Conservation (phyloP, 2,329 filamentous ascomycete genomes). For the Raffaelea arxii region DNA sequence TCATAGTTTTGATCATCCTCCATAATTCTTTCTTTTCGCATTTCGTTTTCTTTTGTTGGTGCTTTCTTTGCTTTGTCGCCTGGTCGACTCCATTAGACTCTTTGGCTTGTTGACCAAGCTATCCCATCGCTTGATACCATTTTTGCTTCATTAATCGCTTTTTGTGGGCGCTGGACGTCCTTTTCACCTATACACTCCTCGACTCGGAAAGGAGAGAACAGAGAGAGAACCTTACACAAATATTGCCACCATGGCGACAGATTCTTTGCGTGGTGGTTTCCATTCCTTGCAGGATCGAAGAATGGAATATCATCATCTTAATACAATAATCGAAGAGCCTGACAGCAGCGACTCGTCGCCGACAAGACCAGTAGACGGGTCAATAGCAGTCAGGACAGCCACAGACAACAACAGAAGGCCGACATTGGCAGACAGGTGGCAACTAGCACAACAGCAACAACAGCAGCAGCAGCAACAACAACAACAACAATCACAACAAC, state of each 20-base stretch:
- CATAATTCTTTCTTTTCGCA: conserved; percentile 4
- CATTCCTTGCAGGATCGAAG: conserved; percentile 49
- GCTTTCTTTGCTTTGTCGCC: conserved; percentile 15
- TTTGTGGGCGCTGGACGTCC: not conserved
- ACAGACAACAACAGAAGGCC: not conserved
- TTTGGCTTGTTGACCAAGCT: conserved; percentile 1
- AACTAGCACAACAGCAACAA: not conserved
- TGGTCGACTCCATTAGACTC: not conserved
- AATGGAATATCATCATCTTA: conserved; percentile 39
- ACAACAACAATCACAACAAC: not conserved
- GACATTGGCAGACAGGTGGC: too few species aligned
- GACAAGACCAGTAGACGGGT: not conserved
- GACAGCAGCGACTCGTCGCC: conserved; percentile 11
- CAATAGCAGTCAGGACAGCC: not conserved
- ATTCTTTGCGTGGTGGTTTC: conserved; percentile 31
- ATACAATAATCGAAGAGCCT: conserved; percentile 52
- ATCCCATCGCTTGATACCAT: not conserved
- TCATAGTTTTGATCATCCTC: too few species aligned
- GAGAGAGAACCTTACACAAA: too few species aligned
- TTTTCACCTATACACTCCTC: too few species aligned
- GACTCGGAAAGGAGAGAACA: too few species aligned
- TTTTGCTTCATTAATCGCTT: conserved; percentile 7
- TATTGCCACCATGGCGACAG: not conserved
- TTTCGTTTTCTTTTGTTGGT: conserved; percentile 19
- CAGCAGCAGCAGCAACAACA: not conserved